These are phyloP conservation scores for Xylaria scruposa DNA, from an alignment of 495 filamentous ascomycete genomes.

Conservation along the genomic window DNA sequence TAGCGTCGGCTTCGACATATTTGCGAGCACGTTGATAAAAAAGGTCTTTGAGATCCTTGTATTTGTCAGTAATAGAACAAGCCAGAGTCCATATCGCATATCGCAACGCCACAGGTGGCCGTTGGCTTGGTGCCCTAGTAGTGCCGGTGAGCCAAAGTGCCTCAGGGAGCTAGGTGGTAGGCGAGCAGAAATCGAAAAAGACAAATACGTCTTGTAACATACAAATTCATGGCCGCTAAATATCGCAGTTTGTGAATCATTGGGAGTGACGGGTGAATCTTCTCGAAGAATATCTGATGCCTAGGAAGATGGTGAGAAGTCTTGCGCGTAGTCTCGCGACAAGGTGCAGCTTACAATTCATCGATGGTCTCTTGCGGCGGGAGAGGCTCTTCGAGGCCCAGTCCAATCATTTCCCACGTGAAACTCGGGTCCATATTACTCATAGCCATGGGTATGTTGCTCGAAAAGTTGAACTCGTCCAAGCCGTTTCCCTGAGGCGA, in stretches of 20 bases:
- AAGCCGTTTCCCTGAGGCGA: conserved; percentile 52
- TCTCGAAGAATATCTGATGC: conserved; percentile 87
- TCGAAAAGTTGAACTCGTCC: conserved; percentile 59
- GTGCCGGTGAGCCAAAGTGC: conserved; percentile 32
- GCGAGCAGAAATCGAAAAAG: neutral
- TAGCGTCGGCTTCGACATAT: conserved; percentile 86
- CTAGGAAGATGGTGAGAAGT: conserved; percentile 51
- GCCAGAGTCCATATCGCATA: conserved; percentile 95
- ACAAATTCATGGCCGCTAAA: conserved; percentile 80
- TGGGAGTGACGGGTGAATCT: conserved; percentile 82
- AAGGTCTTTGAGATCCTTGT: conserved; percentile 73
- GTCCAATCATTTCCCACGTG: conserved; percentile 90
- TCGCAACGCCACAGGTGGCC: conserved; percentile 86
- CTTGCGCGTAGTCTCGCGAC: neutral
- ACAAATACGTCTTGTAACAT: conserved; percentile 33
- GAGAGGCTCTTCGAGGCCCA: conserved; percentile 91
- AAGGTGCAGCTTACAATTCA: conserved; percentile 71
- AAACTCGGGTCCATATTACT: conserved; percentile 58
- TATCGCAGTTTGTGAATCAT: conserved; percentile 91
- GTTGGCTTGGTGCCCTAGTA: conserved; percentile 71
- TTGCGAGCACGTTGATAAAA: conserved; percentile 90
- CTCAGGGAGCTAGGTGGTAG: neutral
- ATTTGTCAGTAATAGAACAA: conserved; percentile 82
- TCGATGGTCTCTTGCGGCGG: conserved; percentile 88
- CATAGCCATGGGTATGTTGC: conserved; percentile 53